Evolutionary conservation across 345 rosid genomes (phyloP).

Genomic region (Eutrema heterophyllum): DNA sequence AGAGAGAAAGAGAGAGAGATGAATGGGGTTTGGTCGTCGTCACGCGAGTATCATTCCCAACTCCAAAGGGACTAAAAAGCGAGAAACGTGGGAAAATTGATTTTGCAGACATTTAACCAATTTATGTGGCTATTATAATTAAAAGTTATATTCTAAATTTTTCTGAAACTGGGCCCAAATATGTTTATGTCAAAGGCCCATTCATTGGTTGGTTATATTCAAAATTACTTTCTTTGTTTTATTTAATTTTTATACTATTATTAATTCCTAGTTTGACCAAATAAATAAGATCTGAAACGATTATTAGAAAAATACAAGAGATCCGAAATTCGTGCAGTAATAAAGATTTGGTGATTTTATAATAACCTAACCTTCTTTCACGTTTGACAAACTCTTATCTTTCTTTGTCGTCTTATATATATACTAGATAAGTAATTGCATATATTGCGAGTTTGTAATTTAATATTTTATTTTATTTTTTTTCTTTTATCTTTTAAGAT

Average conservation of each 20-base stretch:
- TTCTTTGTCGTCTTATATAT: not conserved
- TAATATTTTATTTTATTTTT: too few relatives aligned
- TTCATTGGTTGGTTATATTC: not conserved
- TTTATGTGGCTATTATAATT: not conserved
- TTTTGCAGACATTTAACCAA: not conserved
- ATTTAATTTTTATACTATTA: not conserved
- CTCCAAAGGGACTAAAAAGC: not conserved
- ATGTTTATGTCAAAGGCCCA: not conserved
- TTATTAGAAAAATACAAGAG: not conserved
- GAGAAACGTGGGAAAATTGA: slow-evolving; percentile 11
- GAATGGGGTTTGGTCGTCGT: slow-evolving; percentile 25
- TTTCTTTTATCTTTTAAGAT: too few relatives aligned
- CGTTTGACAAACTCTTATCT: not conserved
- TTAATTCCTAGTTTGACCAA: not conserved
- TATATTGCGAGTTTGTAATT: too few relatives aligned
- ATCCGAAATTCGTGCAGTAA: not conserved
- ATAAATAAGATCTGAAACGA: not conserved
- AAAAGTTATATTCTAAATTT: not conserved
- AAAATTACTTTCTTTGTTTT: not conserved
- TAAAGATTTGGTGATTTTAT: not conserved
- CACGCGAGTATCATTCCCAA: slow-evolving; percentile 31
- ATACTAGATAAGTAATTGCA: not conserved
- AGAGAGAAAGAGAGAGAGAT: slow-evolving; percentile 1
- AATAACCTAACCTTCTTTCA: not conserved
- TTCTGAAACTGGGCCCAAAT: not conserved